These are phyloP conservation scores for Bocquillonia castaneifolia DNA, from an alignment of 441 rosid species.

Conservation along the genomic window DNA sequence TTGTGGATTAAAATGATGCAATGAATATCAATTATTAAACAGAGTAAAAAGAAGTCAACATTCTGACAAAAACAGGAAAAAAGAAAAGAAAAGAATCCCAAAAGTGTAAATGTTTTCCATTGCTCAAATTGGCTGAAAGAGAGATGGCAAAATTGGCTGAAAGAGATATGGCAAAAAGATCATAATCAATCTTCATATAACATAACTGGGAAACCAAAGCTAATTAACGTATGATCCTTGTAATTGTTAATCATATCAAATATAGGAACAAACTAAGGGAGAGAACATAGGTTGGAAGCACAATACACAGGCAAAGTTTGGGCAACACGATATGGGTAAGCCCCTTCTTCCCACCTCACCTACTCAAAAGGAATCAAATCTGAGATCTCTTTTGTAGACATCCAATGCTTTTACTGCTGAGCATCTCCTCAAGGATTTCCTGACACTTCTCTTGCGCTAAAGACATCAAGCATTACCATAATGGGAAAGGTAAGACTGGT, in stretches of 20 bases:
- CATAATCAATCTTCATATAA: not conserved
- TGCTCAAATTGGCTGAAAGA: not conserved
- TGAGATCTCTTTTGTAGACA: not conserved
- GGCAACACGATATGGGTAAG: not conserved
- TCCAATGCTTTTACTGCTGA: not conserved
- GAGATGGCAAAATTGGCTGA: not conserved
- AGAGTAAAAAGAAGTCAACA: slow-evolving; percentile 1
- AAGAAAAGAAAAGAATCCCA: not conserved
- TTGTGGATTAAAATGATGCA: not conserved
- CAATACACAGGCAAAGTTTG: not conserved
- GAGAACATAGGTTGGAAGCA: no score
- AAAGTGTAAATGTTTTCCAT: not conserved
- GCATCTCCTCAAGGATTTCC: no score
- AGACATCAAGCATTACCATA: no score
- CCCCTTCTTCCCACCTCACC: not conserved
- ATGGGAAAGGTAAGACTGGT: no score
- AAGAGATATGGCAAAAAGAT: not conserved
- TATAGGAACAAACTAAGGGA: no score
- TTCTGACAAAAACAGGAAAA: no score
- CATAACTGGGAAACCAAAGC: not conserved
- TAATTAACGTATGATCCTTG: no score
- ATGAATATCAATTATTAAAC: slow-evolving; percentile 5
- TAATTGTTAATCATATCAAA: no score
- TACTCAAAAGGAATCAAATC: not conserved
- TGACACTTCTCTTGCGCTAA: no score